Evolutionary conservation across 73 alveolate genomes (phyloP).

Genomic region (Paramecium tetraurelia): DNA sequence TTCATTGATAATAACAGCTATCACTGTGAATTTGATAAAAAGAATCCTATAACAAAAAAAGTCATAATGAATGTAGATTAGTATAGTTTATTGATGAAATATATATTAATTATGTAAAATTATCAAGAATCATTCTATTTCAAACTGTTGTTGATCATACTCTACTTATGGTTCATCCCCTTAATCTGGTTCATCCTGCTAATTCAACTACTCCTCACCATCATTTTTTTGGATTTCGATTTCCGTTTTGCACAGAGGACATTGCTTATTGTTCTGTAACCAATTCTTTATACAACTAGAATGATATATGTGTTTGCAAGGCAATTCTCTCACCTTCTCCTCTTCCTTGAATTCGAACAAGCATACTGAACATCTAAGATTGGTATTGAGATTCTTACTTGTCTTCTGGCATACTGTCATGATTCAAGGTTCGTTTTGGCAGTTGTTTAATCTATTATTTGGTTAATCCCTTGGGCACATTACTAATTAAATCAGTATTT

Average conservation of each 20-base stretch:
- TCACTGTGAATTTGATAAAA: neutral
- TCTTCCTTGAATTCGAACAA: conserved; percentile 30
- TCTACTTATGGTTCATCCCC: neutral
- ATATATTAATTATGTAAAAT: neutral
- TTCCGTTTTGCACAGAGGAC: conserved; percentile 40
- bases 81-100: neutral
- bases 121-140: neutral
- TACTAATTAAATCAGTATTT: neutral
- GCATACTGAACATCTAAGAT: conserved; percentile 22
- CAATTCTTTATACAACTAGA: conserved; percentile 5
- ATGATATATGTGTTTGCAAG: conserved; percentile 36
- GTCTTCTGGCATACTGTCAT: neutral
- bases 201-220: neutral
- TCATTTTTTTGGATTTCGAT: neutral
- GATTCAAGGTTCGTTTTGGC: neutral
- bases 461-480: conserved; percentile 33
- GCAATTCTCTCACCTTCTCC: conserved; percentile 24
- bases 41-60: conserved; percentile 8
- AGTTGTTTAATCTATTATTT: neutral
- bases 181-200: neutral
- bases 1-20: neutral
- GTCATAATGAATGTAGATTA: neutral
- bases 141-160: neutral
- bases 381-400: neutral
- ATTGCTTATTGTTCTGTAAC: neutral